Evolutionary conservation across 805 yeast species (phyloP).

Genomic region (Myxozyma geophila): DNA sequence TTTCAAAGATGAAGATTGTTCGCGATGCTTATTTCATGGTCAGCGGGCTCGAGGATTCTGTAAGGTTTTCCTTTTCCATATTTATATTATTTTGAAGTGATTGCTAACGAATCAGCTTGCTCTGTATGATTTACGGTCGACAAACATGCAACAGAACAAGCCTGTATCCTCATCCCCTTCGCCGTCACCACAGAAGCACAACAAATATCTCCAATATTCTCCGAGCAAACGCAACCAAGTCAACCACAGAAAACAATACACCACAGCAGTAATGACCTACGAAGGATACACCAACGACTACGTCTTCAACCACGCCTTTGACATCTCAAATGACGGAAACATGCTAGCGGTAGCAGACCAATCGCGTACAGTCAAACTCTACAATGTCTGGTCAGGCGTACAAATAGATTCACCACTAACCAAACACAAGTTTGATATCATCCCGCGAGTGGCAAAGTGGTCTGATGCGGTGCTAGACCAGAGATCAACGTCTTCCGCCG

Average conservation of each 20-base stretch:
- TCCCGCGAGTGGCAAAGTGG: constrained; percentile 31
- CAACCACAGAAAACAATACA: constrained; percentile 6
- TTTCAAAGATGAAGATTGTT: constrained; percentile 36
- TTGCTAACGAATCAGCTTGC: constrained; percentile 18
- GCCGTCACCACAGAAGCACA: constrained; percentile 2
- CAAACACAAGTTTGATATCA: constrained; percentile 14
- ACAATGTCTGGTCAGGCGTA: constrained; percentile 27
- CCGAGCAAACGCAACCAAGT: constrained; percentile 10
- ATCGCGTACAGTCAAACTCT: constrained; percentile 22
- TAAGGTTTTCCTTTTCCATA: not conserved
- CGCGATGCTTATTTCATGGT: constrained; percentile 29
- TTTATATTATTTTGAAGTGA: constrained; percentile 23
- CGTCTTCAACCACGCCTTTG: constrained; percentile 32
- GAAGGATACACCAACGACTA: constrained; percentile 30
- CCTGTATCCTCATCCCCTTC: not conserved
- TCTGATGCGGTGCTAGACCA: constrained; percentile 12
- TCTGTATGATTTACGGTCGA: constrained; percentile 29
- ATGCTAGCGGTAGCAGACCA: constrained; percentile 32
- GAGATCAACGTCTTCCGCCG: not conserved
- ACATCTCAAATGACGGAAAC: constrained; percentile 24
- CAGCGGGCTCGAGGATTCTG: constrained; percentile 38
- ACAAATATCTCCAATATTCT: not conserved
- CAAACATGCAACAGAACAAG: constrained; percentile 7
- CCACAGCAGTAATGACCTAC: constrained; percentile 24
- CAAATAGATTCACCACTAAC: constrained; percentile 24